phyloP scores from a whole-genome alignment of 2,329 filamentous ascomycete species.

The Dactylellina haptotyla region DNA sequence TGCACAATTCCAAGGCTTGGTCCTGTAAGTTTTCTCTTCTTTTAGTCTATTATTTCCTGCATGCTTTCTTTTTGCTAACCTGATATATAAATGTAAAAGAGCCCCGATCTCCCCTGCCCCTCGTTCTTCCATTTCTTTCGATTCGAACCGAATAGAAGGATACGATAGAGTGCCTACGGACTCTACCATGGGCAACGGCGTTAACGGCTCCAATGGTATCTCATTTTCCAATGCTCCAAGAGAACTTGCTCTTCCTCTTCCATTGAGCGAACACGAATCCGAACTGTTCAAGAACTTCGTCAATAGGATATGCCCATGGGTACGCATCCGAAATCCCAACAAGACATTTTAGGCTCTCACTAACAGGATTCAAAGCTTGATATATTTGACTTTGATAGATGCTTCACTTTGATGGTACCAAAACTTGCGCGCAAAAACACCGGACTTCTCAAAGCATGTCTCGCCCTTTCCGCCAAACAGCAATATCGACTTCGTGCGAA shows the following conservation, averaged over 20 bases:
- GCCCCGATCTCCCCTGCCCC: slow-evolving; percentile 56
- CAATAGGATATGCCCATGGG: slow-evolving; percentile 42
- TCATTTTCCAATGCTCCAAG: slow-evolving; percentile 26
- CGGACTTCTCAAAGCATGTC: slow-evolving; percentile 42
- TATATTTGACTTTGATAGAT: slow-evolving; percentile 53
- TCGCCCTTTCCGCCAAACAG: slow-evolving; percentile 50
- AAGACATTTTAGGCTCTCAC: not conserved
- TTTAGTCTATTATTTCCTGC: not conserved
- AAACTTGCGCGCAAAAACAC: slow-evolving; percentile 45
- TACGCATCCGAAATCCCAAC: not conserved
- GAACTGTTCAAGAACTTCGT: slow-evolving; percentile 47
- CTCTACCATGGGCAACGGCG: slow-evolving; percentile 55
- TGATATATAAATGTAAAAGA: slow-evolving; percentile 29
- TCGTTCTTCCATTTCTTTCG: slow-evolving; percentile 49
- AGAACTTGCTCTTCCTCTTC: slow-evolving; percentile 34
- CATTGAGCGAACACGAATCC: slow-evolving; percentile 49
- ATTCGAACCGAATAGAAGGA: slow-evolving; percentile 44
- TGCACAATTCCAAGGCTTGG: slow-evolving; percentile 57
- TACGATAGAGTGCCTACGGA: slow-evolving; percentile 59
- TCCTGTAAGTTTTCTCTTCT: slow-evolving; percentile 52
- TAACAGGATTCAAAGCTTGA: slow-evolving; percentile 37
- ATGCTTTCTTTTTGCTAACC: not conserved
- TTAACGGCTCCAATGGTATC: slow-evolving; percentile 39
- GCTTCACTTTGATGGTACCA: slow-evolving; percentile 41
- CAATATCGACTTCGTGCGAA: slow-evolving; percentile 50